phyloP scores from a whole-genome alignment of 2,329 filamentous ascomycete genomes.

The Neospermospora avenae region DNA sequence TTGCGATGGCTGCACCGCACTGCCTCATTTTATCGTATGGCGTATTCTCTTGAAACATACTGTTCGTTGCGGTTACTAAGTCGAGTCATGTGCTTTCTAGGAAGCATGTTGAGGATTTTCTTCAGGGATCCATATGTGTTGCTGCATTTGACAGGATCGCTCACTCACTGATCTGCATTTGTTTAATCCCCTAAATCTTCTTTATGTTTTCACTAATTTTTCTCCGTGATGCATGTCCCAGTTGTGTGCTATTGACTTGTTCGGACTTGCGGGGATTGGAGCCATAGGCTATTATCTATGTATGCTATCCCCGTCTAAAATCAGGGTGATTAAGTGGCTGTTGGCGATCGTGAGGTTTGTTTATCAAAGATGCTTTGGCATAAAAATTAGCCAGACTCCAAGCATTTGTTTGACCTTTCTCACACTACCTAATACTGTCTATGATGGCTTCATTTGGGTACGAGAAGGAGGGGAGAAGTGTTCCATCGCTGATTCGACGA shows the following conservation, averaged over 20 bases:
- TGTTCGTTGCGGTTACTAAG: background rate
- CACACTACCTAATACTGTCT: background rate
- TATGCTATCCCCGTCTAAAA: background rate
- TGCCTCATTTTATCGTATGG: background rate
- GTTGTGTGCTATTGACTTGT: background rate
- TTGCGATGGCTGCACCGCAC: background rate
- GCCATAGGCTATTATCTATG: background rate
- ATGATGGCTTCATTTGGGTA: background rate
- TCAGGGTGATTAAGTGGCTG: background rate
- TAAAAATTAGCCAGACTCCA: background rate
- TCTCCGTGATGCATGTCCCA: background rate
- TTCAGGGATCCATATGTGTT: background rate
- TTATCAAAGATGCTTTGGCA: background rate
- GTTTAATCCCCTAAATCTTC: background rate
- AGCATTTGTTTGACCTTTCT: background rate
- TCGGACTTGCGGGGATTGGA: background rate
- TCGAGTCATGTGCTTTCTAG: background rate
- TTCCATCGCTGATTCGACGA: background rate
- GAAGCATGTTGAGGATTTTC: background rate
- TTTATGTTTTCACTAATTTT: background rate
- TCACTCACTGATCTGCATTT: background rate
- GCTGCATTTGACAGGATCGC: background rate
- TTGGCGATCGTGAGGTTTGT: background rate
- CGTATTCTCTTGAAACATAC: background rate
- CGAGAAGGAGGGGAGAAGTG: background rate